A percentile compares a stretch with the other conserved stretches of the same genome.
phyloP scores from a whole-genome alignment of 2,329 filamentous ascomycete species.

The Pseudogymnoascus sp. region DNA sequence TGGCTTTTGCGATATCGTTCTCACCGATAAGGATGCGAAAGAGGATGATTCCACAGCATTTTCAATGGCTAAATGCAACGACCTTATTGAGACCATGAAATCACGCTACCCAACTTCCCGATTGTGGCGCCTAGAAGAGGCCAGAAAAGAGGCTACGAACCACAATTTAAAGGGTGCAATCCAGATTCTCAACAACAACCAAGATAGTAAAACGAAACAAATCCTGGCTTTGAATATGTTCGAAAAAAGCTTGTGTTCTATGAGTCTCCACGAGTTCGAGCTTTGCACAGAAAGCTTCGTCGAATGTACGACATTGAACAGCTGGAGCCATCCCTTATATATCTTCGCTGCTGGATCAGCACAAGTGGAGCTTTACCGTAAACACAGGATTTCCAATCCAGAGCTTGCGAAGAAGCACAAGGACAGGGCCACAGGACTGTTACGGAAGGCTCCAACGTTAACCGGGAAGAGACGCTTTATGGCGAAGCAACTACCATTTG shows the following conservation, averaged over 20 bases:
- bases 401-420: constrained; percentile 52
- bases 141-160: constrained; percentile 64
- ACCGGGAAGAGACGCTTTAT: constrained; percentile 86
- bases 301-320: constrained; percentile 70
- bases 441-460: constrained; percentile 65
- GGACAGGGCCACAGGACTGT: constrained; percentile 58
- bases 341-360: constrained; percentile 78
- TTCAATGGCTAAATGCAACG: constrained; percentile 60
- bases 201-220: constrained; percentile 73
- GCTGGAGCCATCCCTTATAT: constrained; percentile 86
- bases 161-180: constrained; percentile 63
- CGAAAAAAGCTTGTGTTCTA: constrained; percentile 69
- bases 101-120: constrained; percentile 71
- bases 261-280: constrained; percentile 74
- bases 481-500: constrained; percentile 83
- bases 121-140: constrained; percentile 85
- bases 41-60: constrained; percentile 59
- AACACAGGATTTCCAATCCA: constrained; percentile 40
- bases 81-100: constrained; percentile 68
- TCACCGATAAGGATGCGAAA: constrained; percentile 50
- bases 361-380: constrained; percentile 75
- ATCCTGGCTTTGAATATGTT: constrained; percentile 80
- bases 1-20: constrained; percentile 81
- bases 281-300: constrained; percentile 70
- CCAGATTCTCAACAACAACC: constrained; percentile 52